Evolutionary conservation across 139 green algal genomes (phyloP).

Genomic region (Coelastrella sp.): DNA sequence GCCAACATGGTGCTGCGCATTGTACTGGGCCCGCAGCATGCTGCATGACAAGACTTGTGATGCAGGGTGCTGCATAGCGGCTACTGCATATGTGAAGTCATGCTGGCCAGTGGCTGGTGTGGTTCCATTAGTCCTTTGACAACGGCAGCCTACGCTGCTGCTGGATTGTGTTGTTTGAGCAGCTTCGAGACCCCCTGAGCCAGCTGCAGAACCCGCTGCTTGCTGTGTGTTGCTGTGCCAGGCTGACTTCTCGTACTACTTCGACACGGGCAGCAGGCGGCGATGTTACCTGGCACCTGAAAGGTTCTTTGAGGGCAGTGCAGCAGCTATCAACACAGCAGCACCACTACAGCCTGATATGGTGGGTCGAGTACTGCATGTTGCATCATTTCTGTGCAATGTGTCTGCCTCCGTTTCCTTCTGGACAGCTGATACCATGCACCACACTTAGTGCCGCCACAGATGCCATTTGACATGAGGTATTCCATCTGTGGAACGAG

Average conservation of each 20-base stretch:
- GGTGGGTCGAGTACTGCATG: slow-evolving; percentile 32
- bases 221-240: slow-evolving; percentile 46
- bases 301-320: slow-evolving; percentile 79
- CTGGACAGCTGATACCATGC: too few species aligned
- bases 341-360: slow-evolving; percentile 52
- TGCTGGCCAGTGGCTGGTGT: background rate
- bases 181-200: background rate
- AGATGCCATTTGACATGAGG: too few species aligned
- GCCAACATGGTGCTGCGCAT: too few species aligned
- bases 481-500: too few species aligned
- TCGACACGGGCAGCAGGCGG: slow-evolving; percentile 91
- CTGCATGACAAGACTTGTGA: too few species aligned
- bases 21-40: too few species aligned
- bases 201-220: background rate
- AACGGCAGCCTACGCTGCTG: too few species aligned
- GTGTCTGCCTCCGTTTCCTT: too few species aligned
- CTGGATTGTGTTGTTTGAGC: background rate
- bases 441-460: too few species aligned
- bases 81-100: background rate
- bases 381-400: too few species aligned
- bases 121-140: background rate
- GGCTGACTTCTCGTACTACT: slow-evolving; percentile 98
- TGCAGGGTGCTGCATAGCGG: background rate
- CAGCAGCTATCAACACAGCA: slow-evolving; percentile 18
- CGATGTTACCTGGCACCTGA: slow-evolving; percentile 97